Evolutionary conservation across 2,329 filamentous ascomycete genomes (phyloP), one percentile per base, ranked within the genome.

Genomic region (Rhytidhysteron rufulum): DNA sequence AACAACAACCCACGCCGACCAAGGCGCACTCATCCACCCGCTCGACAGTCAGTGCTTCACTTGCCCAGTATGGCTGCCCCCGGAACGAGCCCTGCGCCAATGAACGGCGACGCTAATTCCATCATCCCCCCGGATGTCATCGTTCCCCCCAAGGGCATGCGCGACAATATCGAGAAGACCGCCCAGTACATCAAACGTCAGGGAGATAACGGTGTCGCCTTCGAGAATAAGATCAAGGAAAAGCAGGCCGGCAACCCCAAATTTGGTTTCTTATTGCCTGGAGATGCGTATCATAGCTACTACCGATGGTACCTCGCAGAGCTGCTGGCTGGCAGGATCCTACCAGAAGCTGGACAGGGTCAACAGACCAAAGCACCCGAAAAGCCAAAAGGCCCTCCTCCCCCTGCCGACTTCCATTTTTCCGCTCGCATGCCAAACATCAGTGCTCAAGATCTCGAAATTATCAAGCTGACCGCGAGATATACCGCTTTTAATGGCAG

Each of bases 401-500:
- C 90, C 58, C 93, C 93, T 13, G 79, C 86, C 42, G 85, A 90
- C 55, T 97, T 94, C 60, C 80, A 86, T 53, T 98, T 96, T 71
- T 95, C 88, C 41, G 90, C 93, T 53, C 86, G 90, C 62, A 95
- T 97, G 88, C 93, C 93, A 42, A 91, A 90, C 53, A 95, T 98
- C 70, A 95, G 85, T 68, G 88, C 94, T 49, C 87, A 95, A 66
- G 93, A 98, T 74, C 71, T 97, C 45, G 81, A 83, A 39, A 74
- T 83, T 18, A 71, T 83, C 43, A 78, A 76, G 48, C 69, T 95
- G 58, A 95, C 91, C 25, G 93, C 93, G 16, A 74, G 95, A 19
- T 96, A 93, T 66, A 88, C 91, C 36, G 93, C 93, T 38, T 90
- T 91, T 68, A 91, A 95, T 57, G 93, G 93, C 11, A 83, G 90